Conservation (phyloP, 352 stramenopile species). For the Globisporangium splendens region DNA sequence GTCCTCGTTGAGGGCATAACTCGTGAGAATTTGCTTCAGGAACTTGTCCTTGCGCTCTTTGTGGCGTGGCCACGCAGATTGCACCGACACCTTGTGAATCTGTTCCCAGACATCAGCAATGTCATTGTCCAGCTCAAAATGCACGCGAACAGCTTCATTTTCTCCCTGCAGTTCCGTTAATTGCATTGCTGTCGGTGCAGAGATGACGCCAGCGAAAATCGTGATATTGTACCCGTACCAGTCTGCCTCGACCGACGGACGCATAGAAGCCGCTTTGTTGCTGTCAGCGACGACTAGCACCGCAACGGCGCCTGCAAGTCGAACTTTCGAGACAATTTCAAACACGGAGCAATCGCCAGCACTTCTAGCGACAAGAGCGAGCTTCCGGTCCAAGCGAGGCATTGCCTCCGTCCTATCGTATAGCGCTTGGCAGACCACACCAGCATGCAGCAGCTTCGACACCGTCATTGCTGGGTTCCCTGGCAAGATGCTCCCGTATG, state of each 20-base stretch:
- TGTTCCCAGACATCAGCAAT: slow-evolving; percentile 53
- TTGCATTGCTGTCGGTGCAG: slow-evolving; percentile 22
- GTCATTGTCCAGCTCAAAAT: slow-evolving; percentile 31
- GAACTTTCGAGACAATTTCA: slow-evolving; percentile 36
- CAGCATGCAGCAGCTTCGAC: slow-evolving; percentile 15
- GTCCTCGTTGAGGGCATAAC: slow-evolving; percentile 16
- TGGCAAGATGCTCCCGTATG: slow-evolving; percentile 45
- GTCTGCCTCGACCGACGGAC: slow-evolving; percentile 32
- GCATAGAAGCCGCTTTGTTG: slow-evolving; percentile 24
- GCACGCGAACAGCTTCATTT: slow-evolving; percentile 18
- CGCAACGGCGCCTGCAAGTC: slow-evolving; percentile 38
- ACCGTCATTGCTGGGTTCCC: slow-evolving; percentile 21
- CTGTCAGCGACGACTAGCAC: slow-evolving; percentile 26
- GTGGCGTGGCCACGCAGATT: slow-evolving; percentile 42
- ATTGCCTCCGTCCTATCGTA: slow-evolving; percentile 12
- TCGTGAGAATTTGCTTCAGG: slow-evolving; percentile 18
- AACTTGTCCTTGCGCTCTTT: slow-evolving; percentile 35
- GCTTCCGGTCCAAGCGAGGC: slow-evolving; percentile 21
- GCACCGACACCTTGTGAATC: slow-evolving; percentile 28
- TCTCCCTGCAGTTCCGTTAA: slow-evolving; percentile 17
- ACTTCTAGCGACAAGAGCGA: slow-evolving; percentile 27
- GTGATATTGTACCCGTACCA: slow-evolving; percentile 76
- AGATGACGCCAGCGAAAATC: slow-evolving; percentile 41
- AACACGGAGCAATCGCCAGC: slow-evolving; percentile 30
- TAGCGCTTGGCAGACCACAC: slow-evolving; percentile 18